A percentile compares a stretch with the other conserved stretches of the same genome.
These are phyloP conservation scores for Neonectria magnoliae DNA, from an alignment of 2,329 filamentous ascomycete species.

Conservation along the genomic window DNA sequence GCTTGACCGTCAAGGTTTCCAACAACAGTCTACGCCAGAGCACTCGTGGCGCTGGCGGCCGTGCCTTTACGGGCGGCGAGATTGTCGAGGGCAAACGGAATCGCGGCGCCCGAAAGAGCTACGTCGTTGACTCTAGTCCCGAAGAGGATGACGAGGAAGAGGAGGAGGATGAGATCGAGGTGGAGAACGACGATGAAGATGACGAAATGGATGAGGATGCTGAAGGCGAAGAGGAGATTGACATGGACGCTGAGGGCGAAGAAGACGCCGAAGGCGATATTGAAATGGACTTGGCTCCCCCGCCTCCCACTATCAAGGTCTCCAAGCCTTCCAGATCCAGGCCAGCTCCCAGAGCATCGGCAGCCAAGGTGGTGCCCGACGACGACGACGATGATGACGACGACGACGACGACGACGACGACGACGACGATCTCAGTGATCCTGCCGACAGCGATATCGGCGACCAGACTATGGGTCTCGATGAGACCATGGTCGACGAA, in stretches of 20 bases:
- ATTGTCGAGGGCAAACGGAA: conserved; percentile 63
- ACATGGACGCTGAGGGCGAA: conserved; percentile 57
- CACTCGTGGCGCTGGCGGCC: conserved; percentile 53
- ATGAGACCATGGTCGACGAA: conserved; percentile 59
- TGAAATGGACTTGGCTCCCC: conserved; percentile 55
- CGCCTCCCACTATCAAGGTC: conserved; percentile 58
- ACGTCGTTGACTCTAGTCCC: conserved; percentile 66
- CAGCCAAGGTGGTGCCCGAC: conserved; percentile 48
- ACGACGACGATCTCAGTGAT: conserved; percentile 64
- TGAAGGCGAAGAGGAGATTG: conserved; percentile 50
- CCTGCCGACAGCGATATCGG: conserved; percentile 60
- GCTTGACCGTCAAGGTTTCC: conserved; percentile 62
- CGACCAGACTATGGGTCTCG: conserved; percentile 51
- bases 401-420: conserved; percentile 60
- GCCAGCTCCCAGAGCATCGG: conserved; percentile 46
- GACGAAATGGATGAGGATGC: conserved; percentile 53
- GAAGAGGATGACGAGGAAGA: conserved; percentile 58
- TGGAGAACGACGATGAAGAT: conserved; percentile 55
- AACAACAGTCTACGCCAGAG: conserved; percentile 63
- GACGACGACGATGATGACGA: conserved; percentile 60
- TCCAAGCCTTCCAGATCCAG: conserved; percentile 56
- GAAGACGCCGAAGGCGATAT: conserved; percentile 57
- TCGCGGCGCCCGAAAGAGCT: conserved; percentile 67
- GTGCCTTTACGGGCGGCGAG: conserved; percentile 56
- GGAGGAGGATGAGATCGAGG: conserved; percentile 49